These are phyloP conservation scores for Acanthamoeba castellanii DNA, from an alignment of 208 protist genomes.

Conservation along the genomic window DNA sequence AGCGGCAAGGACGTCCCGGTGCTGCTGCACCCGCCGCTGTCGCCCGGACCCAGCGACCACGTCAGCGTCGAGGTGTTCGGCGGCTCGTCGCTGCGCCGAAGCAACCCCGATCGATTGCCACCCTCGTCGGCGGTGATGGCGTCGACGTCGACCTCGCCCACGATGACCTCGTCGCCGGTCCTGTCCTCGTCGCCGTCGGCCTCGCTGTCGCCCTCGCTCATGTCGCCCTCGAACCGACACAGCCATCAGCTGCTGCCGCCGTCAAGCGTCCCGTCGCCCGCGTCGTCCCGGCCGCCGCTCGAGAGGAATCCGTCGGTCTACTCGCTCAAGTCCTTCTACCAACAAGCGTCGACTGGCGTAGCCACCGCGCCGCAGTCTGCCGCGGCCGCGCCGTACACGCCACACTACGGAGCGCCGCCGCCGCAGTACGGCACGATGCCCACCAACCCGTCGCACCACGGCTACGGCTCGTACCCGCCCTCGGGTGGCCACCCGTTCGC, in stretches of 20 bases:
- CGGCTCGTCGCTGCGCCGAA: background rate
- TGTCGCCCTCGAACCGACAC: background rate
- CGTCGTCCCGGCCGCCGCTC: background rate
- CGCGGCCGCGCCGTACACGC: background rate
- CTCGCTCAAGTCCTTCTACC: constrained; percentile 25
- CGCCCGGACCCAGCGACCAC: constrained; percentile 12
- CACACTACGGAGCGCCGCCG: background rate
- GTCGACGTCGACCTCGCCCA: constrained; percentile 6
- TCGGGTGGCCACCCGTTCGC: background rate
- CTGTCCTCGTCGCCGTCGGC: background rate
- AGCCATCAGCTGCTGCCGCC: constrained; percentile 36
- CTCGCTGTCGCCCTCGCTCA: background rate
- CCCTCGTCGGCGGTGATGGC: background rate
- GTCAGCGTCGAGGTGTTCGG: background rate
- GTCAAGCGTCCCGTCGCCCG: background rate
- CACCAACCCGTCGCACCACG: background rate
- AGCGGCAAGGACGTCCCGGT: background rate
- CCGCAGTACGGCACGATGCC: background rate
- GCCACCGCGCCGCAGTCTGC: background rate
- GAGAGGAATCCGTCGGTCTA: background rate
- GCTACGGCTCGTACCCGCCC: background rate
- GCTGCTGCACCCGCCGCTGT: constrained; percentile 34
- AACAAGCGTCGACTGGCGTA: background rate
- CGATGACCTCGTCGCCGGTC: background rate
- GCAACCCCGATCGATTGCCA: background rate